Base-by-base conservation (phyloP, 306 rosid genomes). In the Vicia faba region DNA sequence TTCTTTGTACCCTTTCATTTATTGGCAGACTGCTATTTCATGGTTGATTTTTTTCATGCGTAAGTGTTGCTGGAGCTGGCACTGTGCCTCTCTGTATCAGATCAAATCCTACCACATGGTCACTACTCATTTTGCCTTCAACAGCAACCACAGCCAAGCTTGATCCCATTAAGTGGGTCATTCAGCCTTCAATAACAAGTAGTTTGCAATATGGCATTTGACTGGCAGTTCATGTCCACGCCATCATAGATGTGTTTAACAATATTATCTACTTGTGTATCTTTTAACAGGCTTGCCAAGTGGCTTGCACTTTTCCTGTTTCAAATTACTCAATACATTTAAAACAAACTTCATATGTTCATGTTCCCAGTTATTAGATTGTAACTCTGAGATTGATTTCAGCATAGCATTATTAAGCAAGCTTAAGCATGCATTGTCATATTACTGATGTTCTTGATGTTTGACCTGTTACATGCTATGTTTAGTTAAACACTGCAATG, bases 371-470 rank as follows among this genome's bases (percentile, higher is more conserved):
- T 36, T n/a, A 20, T 39, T 39, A 36, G 68, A 45, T 54, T 31
- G n/a, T 43, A 28, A 48, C 6, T 58, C 18, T 46, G 54, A 19
- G 44, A 55, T 53, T 53, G 54, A 23, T 33, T 44, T 38, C 16
- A 38, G 36, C n/a, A 36, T 33, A 46, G 66, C 54, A n/a, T 66
- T 45, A 46, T 61, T 68, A 33, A 35, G n/a, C 28, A 44, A 55
- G 65, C 59, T 41, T 43, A 51, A 25, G 65, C 36, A 7, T 50
- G 62, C 36, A 49, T 68, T 68, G 40, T 35, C 75, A 63, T 79
- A 33, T 50, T 69, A 13, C 49, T 58, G 13, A 74, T 26, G 69
- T 45, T 45, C 23, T 45, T 64, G 11, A 28, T 14, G 56, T 44
- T 12, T 48, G 45, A 44, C 63, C 49, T 13, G 49, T 39, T 39